phyloP scores from a whole-genome alignment of 768 basidiomycete species.

The Crepidotus variabilis region DNA sequence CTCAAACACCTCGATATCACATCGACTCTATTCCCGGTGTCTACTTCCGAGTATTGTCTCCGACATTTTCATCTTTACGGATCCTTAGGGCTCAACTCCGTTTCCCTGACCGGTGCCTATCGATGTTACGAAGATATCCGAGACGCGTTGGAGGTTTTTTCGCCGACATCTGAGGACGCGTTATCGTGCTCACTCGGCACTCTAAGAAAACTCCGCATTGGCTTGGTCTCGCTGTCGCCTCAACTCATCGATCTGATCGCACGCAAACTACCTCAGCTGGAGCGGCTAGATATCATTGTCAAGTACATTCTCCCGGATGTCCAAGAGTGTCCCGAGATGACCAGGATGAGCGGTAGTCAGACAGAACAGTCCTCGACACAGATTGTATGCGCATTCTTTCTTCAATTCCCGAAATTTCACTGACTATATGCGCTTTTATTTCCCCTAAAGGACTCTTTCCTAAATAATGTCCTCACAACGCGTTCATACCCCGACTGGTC shows the following conservation, averaged over 20 bases:
- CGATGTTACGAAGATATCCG: conserved; percentile 19
- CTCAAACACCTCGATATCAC: conserved; percentile 27
- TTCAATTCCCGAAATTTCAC: too few species aligned
- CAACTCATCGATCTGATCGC: conserved; percentile 36
- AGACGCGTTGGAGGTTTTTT: not conserved
- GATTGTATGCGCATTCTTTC: not conserved
- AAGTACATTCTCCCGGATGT: conserved; percentile 28
- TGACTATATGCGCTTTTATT: not conserved
- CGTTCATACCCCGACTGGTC: conserved; percentile 28
- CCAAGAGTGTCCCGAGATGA: not conserved
- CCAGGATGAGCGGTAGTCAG: not conserved
- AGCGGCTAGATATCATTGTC: conserved; percentile 31
- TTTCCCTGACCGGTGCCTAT: conserved; percentile 33
- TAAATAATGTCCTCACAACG: conserved; percentile 27
- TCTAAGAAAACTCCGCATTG: conserved; percentile 30
- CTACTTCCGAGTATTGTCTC: conserved; percentile 27
- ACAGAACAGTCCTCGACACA: conserved; percentile 2
- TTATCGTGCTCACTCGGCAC: not conserved
- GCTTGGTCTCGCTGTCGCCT: conserved; percentile 33
- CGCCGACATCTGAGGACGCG: not conserved
- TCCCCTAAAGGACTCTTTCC: conserved; percentile 26
- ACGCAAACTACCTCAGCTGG: conserved; percentile 26
- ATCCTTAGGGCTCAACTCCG: conserved; percentile 23
- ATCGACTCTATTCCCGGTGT: conserved; percentile 27
- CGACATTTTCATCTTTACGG: conserved; percentile 18